Evolutionary conservation across 1,139 yeast species (phyloP), one percentile per base, ranked within the genome.

Genomic region (Casaregolazyma lundiana): DNA sequence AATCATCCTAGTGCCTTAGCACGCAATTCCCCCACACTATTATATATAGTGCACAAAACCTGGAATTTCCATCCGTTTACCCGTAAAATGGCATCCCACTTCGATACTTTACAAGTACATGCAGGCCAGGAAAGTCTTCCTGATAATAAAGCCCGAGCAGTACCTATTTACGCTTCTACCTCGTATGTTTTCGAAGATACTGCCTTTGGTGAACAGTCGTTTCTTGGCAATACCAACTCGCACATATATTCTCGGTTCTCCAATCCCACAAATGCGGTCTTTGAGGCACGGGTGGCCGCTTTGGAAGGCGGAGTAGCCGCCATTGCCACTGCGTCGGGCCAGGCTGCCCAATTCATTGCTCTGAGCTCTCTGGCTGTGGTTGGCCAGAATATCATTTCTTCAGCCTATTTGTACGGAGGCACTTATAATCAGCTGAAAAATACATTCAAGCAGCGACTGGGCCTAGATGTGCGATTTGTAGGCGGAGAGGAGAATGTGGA

Each of bases 341-440:
- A 89, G 70, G 92, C 97, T 46, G 97, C 97, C 35, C 97, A 89
- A 67, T 78, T 88, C 58, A 65, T 86, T 51, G 95, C 97, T 30
- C 73, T 89, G 62, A 75, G 87, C 37, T 89, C 89, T 50, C 76
- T 89, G 59, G 95, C 96, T 36, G 89, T 84, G 59, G 67, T 78
- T 45, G 97, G 97, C 57, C 96, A 88, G 66, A 92, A 92, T 70
- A 77, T 92, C 58, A 77, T 92, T 49, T 80, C 96, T 35, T 82
- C 96, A 30, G 78, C 95, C n/a, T 87, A 67, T 72, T 75, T 92
- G 56, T 92, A 92, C 65, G 98, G 98, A 55, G 98, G 98, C 61
- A 89, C 97, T 53, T 89, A 84, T 71, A 90, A 90, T 68, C 96
- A 90, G 67, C 86, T 92, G 73, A 89, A 88, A 69, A 95, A 87